Percentiles rank a stretch among this genome's conserved stretches.
These are phyloP conservation scores for Gynostemma pentaphyllum DNA, from an alignment of 306 rosid species.

Conservation along the genomic window DNA sequence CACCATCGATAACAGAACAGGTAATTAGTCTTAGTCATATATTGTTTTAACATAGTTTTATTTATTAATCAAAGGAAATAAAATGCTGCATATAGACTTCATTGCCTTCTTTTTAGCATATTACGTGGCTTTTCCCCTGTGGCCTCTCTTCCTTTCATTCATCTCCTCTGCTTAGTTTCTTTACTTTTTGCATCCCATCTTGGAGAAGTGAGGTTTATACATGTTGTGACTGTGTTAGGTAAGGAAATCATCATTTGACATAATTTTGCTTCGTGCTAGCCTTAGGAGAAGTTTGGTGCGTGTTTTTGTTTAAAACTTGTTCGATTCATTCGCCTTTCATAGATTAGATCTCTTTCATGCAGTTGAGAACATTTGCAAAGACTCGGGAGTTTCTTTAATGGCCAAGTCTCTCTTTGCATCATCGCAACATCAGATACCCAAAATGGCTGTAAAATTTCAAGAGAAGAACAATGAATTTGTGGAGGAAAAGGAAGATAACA, in stretches of 20 bases:
- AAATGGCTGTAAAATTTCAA: conserved; percentile 45
- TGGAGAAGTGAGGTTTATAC: not conserved
- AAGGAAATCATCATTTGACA: not conserved
- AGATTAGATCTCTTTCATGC: conserved; percentile 81
- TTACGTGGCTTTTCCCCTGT: not conserved
- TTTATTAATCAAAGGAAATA: not conserved
- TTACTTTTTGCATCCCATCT: not conserved
- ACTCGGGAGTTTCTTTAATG: conserved; percentile 72
- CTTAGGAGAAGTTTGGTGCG: not conserved
- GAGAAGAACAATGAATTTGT: conserved; percentile 49
- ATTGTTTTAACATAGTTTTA: not conserved
- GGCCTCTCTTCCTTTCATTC: not conserved
- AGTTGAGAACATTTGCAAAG: conserved; percentile 75
- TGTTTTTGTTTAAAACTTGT: conserved; percentile 6
- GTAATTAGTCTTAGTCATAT: conserved; percentile 41
- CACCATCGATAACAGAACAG: conserved; percentile 33
- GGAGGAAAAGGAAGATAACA: conserved; percentile 45
- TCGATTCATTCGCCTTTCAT: conserved; percentile 25
- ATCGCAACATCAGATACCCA: conserved; percentile 48
- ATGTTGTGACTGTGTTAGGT: conserved; percentile 3
- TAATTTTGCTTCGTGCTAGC: conserved; percentile 6
- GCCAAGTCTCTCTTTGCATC: conserved; percentile 93
- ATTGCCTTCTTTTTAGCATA: not conserved
- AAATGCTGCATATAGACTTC: not conserved
- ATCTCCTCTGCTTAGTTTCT: not conserved